Evolutionary conservation across 2,329 filamentous ascomycete species (phyloP).

Genomic region (Thermoascus crustaceus): DNA sequence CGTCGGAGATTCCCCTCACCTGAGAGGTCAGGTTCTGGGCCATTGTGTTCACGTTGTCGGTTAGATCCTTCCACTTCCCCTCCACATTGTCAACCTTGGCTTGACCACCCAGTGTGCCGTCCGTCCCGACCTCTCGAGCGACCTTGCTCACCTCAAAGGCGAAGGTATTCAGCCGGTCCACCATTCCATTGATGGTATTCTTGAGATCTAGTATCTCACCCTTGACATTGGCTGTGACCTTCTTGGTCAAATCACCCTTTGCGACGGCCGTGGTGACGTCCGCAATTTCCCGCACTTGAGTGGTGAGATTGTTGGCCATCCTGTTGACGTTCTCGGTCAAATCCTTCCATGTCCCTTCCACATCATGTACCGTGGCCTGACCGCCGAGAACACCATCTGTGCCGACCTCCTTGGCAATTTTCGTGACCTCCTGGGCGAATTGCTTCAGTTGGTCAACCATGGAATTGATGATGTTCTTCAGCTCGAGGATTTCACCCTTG

Average conservation of each 20-base stretch:
- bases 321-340: slow-evolving; percentile 88
- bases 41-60: slow-evolving; percentile 58
- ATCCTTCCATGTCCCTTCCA: slow-evolving; percentile 90
- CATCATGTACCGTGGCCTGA: slow-evolving; percentile 86
- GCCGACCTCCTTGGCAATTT: slow-evolving; percentile 85
- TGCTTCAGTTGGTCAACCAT: slow-evolving; percentile 96
- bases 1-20: slow-evolving; percentile 80
- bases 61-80: slow-evolving; percentile 55
- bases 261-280: slow-evolving; percentile 91
- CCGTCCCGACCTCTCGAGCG: slow-evolving; percentile 52
- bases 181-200: slow-evolving; percentile 66
- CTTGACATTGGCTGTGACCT: slow-evolving; percentile 82
- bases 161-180: slow-evolving; percentile 52
- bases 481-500: slow-evolving; percentile 78
- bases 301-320: slow-evolving; percentile 94
- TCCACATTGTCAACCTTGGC: slow-evolving; percentile 54
- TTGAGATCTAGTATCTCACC: slow-evolving; percentile 90
- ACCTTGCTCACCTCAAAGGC: slow-evolving; percentile 56
- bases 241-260: slow-evolving; percentile 82
- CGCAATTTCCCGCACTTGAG: slow-evolving; percentile 91
- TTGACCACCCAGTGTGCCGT: slow-evolving; percentile 52
- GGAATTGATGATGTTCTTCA: slow-evolving; percentile 94
- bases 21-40: slow-evolving; percentile 52
- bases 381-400: slow-evolving; percentile 86
- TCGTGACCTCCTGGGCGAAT: slow-evolving; percentile 89